Percentiles rank a stretch among this genome's conserved stretches.
These are phyloP conservation scores for Dendryphion nanum DNA, from an alignment of 2,329 filamentous ascomycete genomes.

Conservation along the genomic window DNA sequence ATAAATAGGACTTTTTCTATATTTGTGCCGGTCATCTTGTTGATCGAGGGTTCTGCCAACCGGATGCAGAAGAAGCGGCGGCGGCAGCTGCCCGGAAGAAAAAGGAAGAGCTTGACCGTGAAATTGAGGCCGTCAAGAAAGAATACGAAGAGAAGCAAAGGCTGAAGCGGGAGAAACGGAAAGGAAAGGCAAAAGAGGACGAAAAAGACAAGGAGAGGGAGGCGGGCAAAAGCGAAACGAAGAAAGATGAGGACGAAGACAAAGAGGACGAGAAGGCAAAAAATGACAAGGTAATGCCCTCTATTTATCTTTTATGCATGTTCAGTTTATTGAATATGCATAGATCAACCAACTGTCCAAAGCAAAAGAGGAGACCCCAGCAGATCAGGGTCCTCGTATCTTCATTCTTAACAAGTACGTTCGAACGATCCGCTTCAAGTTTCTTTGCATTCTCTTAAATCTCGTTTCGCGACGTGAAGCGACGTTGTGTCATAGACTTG, in stretches of 20 bases:
- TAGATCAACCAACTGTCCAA: slow-evolving; percentile 51
- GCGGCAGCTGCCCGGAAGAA: slow-evolving; percentile 54
- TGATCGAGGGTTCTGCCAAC: slow-evolving; percentile 74
- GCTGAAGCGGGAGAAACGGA: slow-evolving; percentile 54
- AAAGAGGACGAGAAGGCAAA: slow-evolving; percentile 66
- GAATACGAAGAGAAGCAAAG: slow-evolving; percentile 55
- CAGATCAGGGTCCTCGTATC: slow-evolving; percentile 71
- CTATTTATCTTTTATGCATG: neutral
- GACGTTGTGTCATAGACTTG: too few relatives aligned
- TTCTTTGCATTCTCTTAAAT: neutral
- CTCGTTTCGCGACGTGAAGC: too few relatives aligned
- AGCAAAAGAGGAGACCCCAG: slow-evolving; percentile 42
- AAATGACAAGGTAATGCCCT: slow-evolving; percentile 52
- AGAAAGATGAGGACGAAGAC: slow-evolving; percentile 59
- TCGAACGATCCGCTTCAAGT: too few relatives aligned
- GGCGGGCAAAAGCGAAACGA: slow-evolving; percentile 46
- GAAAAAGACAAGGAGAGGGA: slow-evolving; percentile 60
- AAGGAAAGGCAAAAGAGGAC: slow-evolving; percentile 51
- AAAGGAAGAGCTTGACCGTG: slow-evolving; percentile 47
- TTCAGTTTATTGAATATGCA: neutral
- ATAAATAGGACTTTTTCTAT: slow-evolving; percentile 79
- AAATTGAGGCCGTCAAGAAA: slow-evolving; percentile 50
- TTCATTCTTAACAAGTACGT: slow-evolving; percentile 79
- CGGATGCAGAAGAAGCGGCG: slow-evolving; percentile 69
- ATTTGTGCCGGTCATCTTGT: slow-evolving; percentile 80